A percentile compares a stretch with the other conserved stretches of the same genome.
Evolutionary conservation across 1,284 basidiomycete species (phyloP).

Genomic region (Cryptococcus sp.): DNA sequence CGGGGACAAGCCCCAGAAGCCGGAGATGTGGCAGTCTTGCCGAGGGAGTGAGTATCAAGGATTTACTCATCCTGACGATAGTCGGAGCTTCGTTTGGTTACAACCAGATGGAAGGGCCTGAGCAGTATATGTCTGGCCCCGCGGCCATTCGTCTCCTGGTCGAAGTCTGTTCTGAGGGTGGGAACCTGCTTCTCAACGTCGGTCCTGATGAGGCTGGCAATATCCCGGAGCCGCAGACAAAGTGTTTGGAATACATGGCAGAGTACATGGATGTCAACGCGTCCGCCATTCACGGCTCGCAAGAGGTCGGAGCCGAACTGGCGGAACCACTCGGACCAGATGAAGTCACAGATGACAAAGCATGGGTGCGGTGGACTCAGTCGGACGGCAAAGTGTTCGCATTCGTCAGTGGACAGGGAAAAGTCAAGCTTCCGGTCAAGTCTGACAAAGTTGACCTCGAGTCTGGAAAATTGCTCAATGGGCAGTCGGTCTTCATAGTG

Average conservation of each 20-base stretch:
- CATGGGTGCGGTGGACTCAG: background rate
- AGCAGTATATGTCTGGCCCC: background rate
- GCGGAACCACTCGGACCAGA: background rate
- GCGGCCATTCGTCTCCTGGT: background rate
- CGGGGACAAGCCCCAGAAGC: background rate
- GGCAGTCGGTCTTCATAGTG: too few species aligned
- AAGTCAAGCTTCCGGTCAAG: background rate
- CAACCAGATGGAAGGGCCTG: background rate
- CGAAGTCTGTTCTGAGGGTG: background rate
- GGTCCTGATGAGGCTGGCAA: background rate
- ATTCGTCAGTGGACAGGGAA: background rate
- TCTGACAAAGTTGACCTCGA: background rate
- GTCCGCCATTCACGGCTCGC: background rate
- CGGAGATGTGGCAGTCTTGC: background rate
- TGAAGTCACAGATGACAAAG: background rate
- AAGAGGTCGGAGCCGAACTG: background rate
- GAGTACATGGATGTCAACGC: background rate
- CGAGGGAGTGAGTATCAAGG: background rate
- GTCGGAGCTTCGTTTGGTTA: background rate
- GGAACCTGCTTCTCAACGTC: background rate
- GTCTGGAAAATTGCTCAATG: background rate
- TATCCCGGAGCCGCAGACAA: background rate
- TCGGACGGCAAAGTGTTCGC: background rate
- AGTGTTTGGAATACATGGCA: background rate
- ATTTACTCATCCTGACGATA: background rate